Evolutionary conservation across 768 basidiomycete genomes (phyloP), one percentile per base, ranked within the genome.

Genomic region (Lactarius trivialis): DNA sequence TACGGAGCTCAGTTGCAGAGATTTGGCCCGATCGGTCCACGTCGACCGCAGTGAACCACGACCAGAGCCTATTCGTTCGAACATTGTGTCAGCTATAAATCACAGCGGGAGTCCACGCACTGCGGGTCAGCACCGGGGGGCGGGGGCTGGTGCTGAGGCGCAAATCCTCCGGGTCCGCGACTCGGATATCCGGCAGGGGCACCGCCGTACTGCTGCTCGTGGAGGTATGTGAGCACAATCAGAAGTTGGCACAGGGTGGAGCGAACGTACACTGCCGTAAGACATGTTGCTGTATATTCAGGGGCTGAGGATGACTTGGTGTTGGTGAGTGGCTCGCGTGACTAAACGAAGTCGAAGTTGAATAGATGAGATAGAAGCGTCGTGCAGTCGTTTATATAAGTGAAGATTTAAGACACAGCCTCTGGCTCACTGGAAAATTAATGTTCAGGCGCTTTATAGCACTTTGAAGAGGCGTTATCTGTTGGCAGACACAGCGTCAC

Each of bases 91-190:
- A 28, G 55, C 45, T 21, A 56, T 7, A 4, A 32, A 14, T 26
- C 37, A 11, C 8, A 12, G 36, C 36, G 14, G 26, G 7, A 34
- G 7, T 32, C 37, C 9, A 75, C 86, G 71, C 67, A 92, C 90
- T 87, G 83, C 28, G 88, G 88, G 59, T 92, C 90, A 15, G 85
- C 85, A 33, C 86, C 88, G 12, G 83, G 79, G 7, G 85, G 86
- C 3, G 84, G 76, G 8, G 83, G 77, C 7, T 77, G 80, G 17
- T 70, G 70, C 21, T 68, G 66, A 3, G 60, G 53, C 8, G 72
- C 67, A 34, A 76, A 77, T 15, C 76, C 72, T 53, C 75, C 75
- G 7, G 69, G 67, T 1, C 73, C 74, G 1, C 71, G 72, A n/a
- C n/a, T n/a, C n/a, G n/a, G n/a, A 52, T 34, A 73, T 19, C 51